phyloP scores from a whole-genome alignment of 371 early-diverging fungal species.

The Mucor lusitanicus region DNA sequence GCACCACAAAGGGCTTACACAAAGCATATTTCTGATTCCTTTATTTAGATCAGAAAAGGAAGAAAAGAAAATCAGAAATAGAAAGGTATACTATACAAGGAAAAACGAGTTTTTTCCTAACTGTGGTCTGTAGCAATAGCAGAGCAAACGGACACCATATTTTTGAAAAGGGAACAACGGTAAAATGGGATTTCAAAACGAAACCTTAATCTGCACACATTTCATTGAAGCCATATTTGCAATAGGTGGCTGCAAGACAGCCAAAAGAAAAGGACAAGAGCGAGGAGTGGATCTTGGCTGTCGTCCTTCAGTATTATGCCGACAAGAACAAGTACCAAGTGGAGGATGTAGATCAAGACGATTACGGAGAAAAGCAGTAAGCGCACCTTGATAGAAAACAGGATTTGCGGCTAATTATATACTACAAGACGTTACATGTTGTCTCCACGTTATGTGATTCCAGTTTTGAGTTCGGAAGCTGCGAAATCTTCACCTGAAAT shows the following conservation, averaged over 20 bases:
- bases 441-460: constrained; percentile 61
- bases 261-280: constrained; percentile 60
- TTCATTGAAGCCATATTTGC: background rate
- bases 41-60: constrained; percentile 52
- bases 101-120: constrained; percentile 18
- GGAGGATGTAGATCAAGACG: constrained; percentile 79
- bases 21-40: constrained; percentile 10
- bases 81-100: constrained; percentile 24
- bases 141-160: constrained; percentile 21
- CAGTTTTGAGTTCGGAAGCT: constrained; percentile 57
- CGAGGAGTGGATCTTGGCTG: constrained; percentile 79
- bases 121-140: background rate
- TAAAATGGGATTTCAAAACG: constrained; percentile 10
- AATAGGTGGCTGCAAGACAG: constrained; percentile 62
- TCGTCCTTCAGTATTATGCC: constrained; percentile 59
- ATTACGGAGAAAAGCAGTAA: constrained; percentile 63
- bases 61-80: constrained; percentile 66
- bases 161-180: constrained; percentile 44
- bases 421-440: constrained; percentile 58
- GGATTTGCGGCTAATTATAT: background rate
- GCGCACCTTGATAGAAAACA: constrained; percentile 1
- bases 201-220: background rate
- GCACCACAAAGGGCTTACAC: background rate
- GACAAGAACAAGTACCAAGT: constrained; percentile 71
- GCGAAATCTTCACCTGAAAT: constrained; percentile 54